A percentile compares a stretch with the other conserved stretches of the same genome.
Evolutionary conservation across 305 asterid species (phyloP).

Genomic region (Fraxinus angustifolia): DNA sequence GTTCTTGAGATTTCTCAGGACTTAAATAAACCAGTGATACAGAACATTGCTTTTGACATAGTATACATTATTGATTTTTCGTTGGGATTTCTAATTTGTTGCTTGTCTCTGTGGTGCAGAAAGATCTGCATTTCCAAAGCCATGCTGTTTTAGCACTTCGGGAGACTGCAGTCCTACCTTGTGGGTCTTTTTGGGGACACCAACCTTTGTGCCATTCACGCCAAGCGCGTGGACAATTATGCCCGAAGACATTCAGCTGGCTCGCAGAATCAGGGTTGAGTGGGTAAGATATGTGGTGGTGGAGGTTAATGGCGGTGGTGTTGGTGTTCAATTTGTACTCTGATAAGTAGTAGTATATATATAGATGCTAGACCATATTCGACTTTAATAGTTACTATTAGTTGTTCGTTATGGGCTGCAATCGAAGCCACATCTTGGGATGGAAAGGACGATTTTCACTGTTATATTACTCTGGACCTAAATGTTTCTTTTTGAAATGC

Average conservation of each 20-base stretch:
- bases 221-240: constrained; percentile 50
- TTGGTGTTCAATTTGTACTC: not conserved
- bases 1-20: constrained; percentile 41
- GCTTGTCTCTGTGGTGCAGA: constrained; percentile 20
- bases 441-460: constrained; percentile 18
- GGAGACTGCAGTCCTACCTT: not conserved
- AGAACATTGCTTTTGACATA: not conserved
- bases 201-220: constrained; percentile 12
- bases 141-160: constrained; percentile 35
- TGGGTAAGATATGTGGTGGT: constrained; percentile 1
- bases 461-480: constrained; percentile 17
- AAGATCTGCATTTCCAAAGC: constrained; percentile 42
- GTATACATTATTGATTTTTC: not conserved
- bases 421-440: constrained; percentile 16
- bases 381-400: constrained; percentile 18
- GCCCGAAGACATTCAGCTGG: constrained; percentile 54
- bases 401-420: constrained; percentile 3
- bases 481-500: constrained; percentile 25
- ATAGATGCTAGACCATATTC: constrained; percentile 18
- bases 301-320: not conserved
- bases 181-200: not conserved
- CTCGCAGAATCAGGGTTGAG: constrained; percentile 51
- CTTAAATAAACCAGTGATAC: not conserved
- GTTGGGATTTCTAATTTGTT: not conserved
- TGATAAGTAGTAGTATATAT: constrained; percentile 18